Percentiles rank a stretch among this genome's conserved stretches.
Conservation (phyloP, 2,329 filamentous ascomycete species). For the Colletotrichum shisoi region DNA sequence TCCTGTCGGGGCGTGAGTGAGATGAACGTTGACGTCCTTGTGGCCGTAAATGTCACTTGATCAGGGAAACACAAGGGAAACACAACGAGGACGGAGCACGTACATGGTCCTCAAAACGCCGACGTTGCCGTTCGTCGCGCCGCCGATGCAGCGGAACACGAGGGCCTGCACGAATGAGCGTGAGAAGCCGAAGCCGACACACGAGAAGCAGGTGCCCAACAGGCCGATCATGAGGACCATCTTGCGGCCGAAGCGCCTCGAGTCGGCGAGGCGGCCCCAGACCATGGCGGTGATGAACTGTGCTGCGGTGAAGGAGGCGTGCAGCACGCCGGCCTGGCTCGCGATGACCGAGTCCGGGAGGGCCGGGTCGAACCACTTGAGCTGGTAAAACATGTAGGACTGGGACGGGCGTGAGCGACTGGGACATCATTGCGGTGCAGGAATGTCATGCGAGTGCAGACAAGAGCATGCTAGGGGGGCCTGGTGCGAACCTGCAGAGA, state of each 20-base stretch:
- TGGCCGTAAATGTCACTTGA: conserved; percentile 52
- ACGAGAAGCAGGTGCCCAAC: conserved; percentile 69
- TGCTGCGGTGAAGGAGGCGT: conserved; percentile 80
- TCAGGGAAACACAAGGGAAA: not conserved
- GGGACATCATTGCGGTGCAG: not conserved
- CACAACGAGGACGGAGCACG: not conserved
- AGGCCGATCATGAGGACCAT: conserved; percentile 79
- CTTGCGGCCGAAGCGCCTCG: conserved; percentile 74
- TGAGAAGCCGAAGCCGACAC: conserved; percentile 76
- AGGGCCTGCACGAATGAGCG: conserved; percentile 69
- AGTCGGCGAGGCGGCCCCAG: conserved; percentile 77
- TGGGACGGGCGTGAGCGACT: conserved; percentile 44
- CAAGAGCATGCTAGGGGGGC: not conserved
- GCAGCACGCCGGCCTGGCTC: conserved; percentile 77
- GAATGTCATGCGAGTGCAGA: not conserved
- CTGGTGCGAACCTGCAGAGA: conserved; percentile 60
- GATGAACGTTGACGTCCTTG: not conserved
- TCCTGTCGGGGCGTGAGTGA: conserved; percentile 37
- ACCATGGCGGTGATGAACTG: conserved; percentile 84
- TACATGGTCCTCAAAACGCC: conserved; percentile 71
- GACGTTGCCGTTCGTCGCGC: conserved; percentile 61
- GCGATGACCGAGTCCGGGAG: conserved; percentile 72
- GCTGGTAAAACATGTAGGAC: conserved; percentile 87
- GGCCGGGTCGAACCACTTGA: conserved; percentile 74
- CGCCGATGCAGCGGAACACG: conserved; percentile 71